These are phyloP conservation scores for Tinospora cordifolia DNA, from an alignment of 164 flowering plant species.

Conservation along the genomic window DNA sequence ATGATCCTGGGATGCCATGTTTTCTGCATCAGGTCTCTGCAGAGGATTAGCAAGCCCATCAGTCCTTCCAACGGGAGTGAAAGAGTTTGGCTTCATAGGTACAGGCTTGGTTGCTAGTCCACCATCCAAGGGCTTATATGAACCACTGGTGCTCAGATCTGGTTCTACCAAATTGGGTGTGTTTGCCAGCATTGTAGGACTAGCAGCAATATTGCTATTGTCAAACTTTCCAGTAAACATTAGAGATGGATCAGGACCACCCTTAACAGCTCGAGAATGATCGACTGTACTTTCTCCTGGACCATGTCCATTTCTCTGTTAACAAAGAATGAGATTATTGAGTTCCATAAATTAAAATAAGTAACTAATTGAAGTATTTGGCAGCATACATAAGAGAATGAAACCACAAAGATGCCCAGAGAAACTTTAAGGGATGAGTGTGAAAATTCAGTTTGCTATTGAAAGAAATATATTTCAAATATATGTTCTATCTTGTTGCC, in stretches of 20 bases:
- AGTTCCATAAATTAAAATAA: background rate
- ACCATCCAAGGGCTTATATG: constrained; percentile 34
- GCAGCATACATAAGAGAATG: no score
- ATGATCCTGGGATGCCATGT: constrained; percentile 21
- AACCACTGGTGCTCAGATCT: constrained; percentile 33
- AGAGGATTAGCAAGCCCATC: constrained; percentile 33
- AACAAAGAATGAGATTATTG: constrained; percentile 6
- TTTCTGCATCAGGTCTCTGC: constrained; percentile 33
- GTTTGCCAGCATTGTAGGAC: constrained; percentile 41
- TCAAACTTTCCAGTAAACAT: constrained; percentile 54
- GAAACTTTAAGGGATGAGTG: background rate
- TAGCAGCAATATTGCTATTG: constrained; percentile 32
- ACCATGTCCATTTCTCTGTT: constrained; percentile 77
- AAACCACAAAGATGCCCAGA: background rate
- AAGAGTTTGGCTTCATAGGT: constrained; percentile 25
- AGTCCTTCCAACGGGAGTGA: constrained; percentile 30
- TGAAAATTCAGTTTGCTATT: background rate
- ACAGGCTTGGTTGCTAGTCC: constrained; percentile 39
- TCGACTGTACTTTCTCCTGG: constrained; percentile 47
- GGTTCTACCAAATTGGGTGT: constrained; percentile 38
- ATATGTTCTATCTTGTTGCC: background rate
- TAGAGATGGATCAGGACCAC: constrained; percentile 44
- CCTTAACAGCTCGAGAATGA: constrained; percentile 46
- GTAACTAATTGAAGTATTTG: no score
- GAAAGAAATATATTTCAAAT: background rate